Evolutionary conservation across 441 rosid genomes (phyloP).

Genomic region (Bruguiera hainesii): DNA sequence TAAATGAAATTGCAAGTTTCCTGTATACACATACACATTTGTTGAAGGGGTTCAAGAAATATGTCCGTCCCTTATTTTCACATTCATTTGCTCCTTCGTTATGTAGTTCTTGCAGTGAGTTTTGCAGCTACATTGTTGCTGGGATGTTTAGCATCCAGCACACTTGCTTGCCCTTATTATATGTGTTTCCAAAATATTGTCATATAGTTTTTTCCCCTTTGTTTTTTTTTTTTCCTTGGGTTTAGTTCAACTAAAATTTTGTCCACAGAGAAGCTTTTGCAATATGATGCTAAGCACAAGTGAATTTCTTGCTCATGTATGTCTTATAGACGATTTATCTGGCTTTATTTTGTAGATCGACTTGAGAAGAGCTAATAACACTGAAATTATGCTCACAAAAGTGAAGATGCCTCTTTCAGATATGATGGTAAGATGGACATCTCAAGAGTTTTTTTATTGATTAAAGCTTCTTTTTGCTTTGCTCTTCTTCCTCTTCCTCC

Average conservation of each 20-base stretch:
- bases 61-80: too few species aligned
- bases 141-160: neutral
- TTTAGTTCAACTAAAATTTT: neutral
- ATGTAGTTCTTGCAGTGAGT: neutral
- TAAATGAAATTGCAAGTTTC: neutral
- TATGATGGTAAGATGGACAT: constrained; percentile 83
- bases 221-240: neutral
- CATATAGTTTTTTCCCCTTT: neutral
- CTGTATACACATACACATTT: neutral
- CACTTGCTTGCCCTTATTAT: too few species aligned
- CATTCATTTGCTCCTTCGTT: too few species aligned
- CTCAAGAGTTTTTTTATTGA: constrained; percentile 3
- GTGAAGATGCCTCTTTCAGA: constrained; percentile 98
- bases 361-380: constrained; percentile 95
- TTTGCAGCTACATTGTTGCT: neutral
- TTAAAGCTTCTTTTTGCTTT: neutral
- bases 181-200: too few species aligned
- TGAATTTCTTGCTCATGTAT: neutral
- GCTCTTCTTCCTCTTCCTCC: neutral
- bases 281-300: neutral
- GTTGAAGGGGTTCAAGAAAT: neutral
- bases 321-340: constrained; percentile 11
- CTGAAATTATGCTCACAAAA: constrained; percentile 99
- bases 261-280: neutral
- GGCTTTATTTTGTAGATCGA: constrained; percentile 57